These are phyloP conservation scores for Pseudognaphalium luteoalbum DNA, from an alignment of 129 eudicot species.

Conservation along the genomic window DNA sequence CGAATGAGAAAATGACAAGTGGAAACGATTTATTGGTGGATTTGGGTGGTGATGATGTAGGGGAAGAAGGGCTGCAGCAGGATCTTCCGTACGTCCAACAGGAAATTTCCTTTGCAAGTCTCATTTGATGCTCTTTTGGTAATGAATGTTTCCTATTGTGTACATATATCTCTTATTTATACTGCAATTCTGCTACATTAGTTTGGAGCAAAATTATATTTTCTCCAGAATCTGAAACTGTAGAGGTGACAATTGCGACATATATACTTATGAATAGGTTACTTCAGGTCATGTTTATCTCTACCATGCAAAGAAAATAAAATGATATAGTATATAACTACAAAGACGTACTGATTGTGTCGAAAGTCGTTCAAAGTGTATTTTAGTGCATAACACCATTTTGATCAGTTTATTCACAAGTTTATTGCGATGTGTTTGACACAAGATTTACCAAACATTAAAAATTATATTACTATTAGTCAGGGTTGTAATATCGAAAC, in stretches of 20 bases:
- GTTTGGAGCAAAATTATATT: not conserved
- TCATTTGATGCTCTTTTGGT: constrained; percentile 34
- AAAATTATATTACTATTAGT: no score
- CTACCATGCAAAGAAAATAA: no score
- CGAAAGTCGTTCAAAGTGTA: not conserved
- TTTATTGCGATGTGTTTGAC: no score
- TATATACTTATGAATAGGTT: not conserved
- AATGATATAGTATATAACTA: not conserved
- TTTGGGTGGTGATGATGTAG: constrained; percentile 32
- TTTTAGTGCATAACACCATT: not conserved
- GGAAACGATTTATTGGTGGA: constrained; percentile 38
- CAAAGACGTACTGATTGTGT: not conserved
- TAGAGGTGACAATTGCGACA: not conserved
- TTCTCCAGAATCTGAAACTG: not conserved
- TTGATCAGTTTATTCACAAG: no score
- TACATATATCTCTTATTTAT: constrained; percentile 23
- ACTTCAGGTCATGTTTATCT: no score
- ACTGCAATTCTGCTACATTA: constrained; percentile 1
- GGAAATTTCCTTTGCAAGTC: constrained; percentile 44
- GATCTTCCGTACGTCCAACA: constrained; percentile 23
- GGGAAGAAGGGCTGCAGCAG: constrained; percentile 18
- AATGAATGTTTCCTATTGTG: constrained; percentile 20
- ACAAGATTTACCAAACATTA: no score
- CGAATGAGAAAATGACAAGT: constrained; percentile 10
- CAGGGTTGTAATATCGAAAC: no score